Percentiles rank a stretch among this genome's conserved stretches.
Evolutionary conservation across 129 eudicot species (phyloP).

Genomic region (Sambucus nigra): DNA sequence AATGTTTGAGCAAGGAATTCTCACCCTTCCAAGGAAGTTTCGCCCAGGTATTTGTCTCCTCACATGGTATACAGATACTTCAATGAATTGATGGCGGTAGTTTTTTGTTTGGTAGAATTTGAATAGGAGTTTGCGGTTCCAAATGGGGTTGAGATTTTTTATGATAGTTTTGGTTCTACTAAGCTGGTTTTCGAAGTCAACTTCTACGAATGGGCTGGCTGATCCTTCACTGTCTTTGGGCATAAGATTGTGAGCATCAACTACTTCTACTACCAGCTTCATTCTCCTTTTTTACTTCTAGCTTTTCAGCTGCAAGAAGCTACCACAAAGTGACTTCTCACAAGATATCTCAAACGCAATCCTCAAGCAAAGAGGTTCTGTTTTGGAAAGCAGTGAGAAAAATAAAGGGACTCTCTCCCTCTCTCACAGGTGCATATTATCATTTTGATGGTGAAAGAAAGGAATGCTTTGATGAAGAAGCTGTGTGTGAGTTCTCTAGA

Average conservation of each 20-base stretch:
- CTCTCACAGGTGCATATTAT: constrained; percentile 6
- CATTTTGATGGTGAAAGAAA: constrained; percentile 14
- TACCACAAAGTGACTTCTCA: constrained; percentile 10
- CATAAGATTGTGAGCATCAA: constrained; percentile 36
- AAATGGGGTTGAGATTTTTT: constrained; percentile 34
- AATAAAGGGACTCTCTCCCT: constrained; percentile 4
- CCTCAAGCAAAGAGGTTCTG: constrained; percentile 26
- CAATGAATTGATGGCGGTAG: constrained; percentile 16
- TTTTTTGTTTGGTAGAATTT: constrained; percentile 11
- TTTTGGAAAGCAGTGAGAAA: not conserved
- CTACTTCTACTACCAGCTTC: constrained; percentile 36
- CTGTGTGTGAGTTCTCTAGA: not conserved
- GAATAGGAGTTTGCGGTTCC: constrained; percentile 33
- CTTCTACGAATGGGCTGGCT: constrained; percentile 32
- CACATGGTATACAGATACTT: constrained; percentile 28
- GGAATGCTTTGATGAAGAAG: constrained; percentile 29
- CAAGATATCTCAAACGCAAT: constrained; percentile 28
- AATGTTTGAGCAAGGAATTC: constrained; percentile 26
- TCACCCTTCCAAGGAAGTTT: constrained; percentile 37
- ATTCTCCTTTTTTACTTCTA: constrained; percentile 27
- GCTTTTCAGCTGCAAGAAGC: constrained; percentile 29
- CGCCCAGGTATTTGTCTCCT: constrained; percentile 20
- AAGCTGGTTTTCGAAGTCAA: constrained; percentile 35
- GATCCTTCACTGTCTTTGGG: constrained; percentile 42
- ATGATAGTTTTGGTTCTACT: constrained; percentile 27